Conservation (phyloP, 352 stramenopile genomes). For the Pythium angustatum region DNA sequence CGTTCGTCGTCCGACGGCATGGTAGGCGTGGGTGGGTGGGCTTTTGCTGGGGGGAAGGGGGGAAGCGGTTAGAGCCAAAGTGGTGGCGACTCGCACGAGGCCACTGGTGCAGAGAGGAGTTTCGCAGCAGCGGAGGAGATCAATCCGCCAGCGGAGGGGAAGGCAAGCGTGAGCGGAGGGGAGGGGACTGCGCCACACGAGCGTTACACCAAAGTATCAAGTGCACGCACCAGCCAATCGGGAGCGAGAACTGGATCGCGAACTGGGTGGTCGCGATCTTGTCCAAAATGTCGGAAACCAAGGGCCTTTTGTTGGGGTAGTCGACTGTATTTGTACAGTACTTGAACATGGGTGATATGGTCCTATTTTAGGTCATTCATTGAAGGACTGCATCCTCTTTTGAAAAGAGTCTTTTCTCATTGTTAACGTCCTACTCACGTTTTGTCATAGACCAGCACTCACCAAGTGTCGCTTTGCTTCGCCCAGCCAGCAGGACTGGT, state of each 20-base stretch:
- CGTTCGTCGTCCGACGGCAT: conserved; percentile 63
- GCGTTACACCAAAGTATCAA: conserved; percentile 25
- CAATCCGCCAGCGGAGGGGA: neutral
- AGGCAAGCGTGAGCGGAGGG: neutral
- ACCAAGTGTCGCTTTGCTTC: too few species aligned
- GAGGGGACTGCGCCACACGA: conserved; percentile 11
- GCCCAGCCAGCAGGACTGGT: too few species aligned
- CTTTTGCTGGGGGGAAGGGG: neutral
- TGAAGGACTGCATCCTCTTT: too few species aligned
- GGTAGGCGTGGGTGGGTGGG: neutral
- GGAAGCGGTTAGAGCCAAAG: conserved; percentile 7
- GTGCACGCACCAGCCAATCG: conserved; percentile 9
- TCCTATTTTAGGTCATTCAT: neutral
- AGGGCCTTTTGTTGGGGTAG: neutral
- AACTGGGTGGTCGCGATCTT: conserved; percentile 2
- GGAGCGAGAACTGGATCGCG: neutral
- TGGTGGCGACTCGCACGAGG: neutral
- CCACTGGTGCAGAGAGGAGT: conserved; percentile 15
- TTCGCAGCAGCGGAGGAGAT: conserved; percentile 6
- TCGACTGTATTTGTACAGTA: neutral
- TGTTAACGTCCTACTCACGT: too few species aligned
- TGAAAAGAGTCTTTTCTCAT: too few species aligned
- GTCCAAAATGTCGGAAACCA: conserved; percentile 17
- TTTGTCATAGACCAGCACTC: neutral
- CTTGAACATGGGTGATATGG: neutral